Percentiles rank a stretch among this genome's conserved stretches.
phyloP scores from a whole-genome alignment of 192 early-diverging fungal species.

The Backusella luteola region DNA sequence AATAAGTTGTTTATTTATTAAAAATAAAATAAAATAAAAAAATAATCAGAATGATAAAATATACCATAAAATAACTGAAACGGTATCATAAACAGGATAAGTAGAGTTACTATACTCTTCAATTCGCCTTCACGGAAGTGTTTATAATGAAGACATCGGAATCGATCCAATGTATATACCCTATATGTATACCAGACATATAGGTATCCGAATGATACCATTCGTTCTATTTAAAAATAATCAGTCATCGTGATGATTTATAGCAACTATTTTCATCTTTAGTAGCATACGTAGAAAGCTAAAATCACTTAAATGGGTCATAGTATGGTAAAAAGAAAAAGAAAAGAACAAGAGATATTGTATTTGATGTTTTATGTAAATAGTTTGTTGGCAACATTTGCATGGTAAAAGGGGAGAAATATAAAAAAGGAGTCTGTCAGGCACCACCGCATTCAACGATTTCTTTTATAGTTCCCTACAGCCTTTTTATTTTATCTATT shows the following conservation, averaged over 20 bases:
- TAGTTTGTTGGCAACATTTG: background rate
- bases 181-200: conserved; percentile 27
- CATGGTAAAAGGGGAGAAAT: conserved; percentile 91
- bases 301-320: conserved; percentile 42
- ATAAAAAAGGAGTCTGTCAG: conserved; percentile 75
- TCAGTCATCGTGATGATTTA: conserved; percentile 29
- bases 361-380: background rate
- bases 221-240: conserved; percentile 24
- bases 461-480: conserved; percentile 78
- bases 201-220: conserved; percentile 23
- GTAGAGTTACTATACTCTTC: conserved; percentile 30
- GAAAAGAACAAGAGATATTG: background rate
- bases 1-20: background rate
- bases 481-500: conserved; percentile 52
- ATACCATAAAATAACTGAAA: conserved; percentile 36
- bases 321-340: background rate
- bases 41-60: background rate
- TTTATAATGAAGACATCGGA: conserved; percentile 21
- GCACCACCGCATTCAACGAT: conserved; percentile 88
- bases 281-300: conserved; percentile 38
- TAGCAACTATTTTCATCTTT: background rate
- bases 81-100: conserved; percentile 32
- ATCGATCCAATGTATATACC: conserved; percentile 29
- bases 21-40: background rate
- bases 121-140: conserved; percentile 30